Evolutionary conservation across 495 filamentous ascomycete genomes (phyloP), one percentile per base, ranked within the genome.

Genomic region (Hypoxylon crocopeplum): DNA sequence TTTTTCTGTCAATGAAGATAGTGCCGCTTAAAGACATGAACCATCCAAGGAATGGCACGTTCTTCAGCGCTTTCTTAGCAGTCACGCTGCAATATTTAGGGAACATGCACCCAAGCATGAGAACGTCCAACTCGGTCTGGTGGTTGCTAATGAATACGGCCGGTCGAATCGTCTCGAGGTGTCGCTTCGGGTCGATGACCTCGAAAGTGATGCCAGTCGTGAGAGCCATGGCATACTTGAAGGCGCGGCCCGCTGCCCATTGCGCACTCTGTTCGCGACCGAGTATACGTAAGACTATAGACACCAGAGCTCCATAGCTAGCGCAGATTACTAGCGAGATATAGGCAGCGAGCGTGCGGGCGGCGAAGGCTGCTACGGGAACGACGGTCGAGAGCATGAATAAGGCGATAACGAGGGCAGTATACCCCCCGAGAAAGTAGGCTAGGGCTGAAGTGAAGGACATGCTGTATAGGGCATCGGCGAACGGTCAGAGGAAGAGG

Each of bases 121-220:
- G 81, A 25, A 99, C 89, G 69, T 99, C 94, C 50, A 99, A 83
- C 71, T 97, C 95, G 4, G 87, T 89, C 78, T 97, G 93, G 77
- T 98, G 93, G 71, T 98, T 98, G 20, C 86, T 88, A 64, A 98
- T 81, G 67, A 98, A 93, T 44, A 98, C 90, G 33, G 90, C 91
- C 3, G 94, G 95, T 30, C 93, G 83, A 21, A 82, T 82, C 3
- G 76, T 80, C 15, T 75, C 64, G 22, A 96, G 83, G 49, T 86
- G 66, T 54, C 86, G 73, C 36, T 86, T 72, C 37, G 89, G 88
- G 45, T 89, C 84, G 30, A 87, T 75, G 53, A 97, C 76, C 36
- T 86, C 79, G 65, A 97, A 97, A 21, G 73, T 79, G n/a, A 98
- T 79, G 40, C 92, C 92, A 13, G 91, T 92, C 16, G 83, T 81